Evolutionary conservation across 1,284 basidiomycete species (phyloP).

Genomic region (Leccinum ponderosum): DNA sequence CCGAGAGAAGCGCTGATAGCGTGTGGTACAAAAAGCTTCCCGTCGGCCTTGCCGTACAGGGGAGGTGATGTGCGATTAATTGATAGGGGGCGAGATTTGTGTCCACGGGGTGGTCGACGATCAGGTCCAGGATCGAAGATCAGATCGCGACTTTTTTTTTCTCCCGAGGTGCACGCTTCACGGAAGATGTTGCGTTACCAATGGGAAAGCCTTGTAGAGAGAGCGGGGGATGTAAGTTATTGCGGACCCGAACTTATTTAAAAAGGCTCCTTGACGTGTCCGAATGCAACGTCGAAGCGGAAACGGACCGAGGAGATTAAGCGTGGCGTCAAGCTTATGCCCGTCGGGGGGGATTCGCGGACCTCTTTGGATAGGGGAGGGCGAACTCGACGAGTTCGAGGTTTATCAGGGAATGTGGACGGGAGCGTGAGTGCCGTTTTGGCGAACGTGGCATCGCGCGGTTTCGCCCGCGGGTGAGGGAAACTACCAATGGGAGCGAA

Average conservation of each 20-base stretch:
- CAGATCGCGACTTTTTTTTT: constrained; percentile 17
- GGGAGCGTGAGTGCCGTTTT: neutral
- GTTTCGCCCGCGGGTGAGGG: neutral
- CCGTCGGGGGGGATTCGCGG: neutral
- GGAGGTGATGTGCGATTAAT: constrained; percentile 11
- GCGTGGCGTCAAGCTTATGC: neutral
- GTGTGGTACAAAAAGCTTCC: neutral
- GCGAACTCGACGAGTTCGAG: neutral
- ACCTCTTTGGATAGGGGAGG: neutral
- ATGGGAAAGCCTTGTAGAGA: constrained; percentile 7
- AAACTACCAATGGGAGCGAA: neutral
- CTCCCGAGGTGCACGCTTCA: constrained; percentile 25
- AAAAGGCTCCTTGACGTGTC: constrained; percentile 20
- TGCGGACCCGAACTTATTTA: constrained; percentile 5
- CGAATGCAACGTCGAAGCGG: neutral
- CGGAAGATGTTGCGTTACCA: constrained; percentile 18
- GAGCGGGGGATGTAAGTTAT: neutral
- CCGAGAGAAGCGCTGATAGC: constrained; percentile 9
- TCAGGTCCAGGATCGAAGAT: constrained; percentile 35
- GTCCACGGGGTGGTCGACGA: constrained; percentile 18
- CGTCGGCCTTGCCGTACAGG: constrained; percentile 17
- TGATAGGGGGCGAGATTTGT: constrained; percentile 24
- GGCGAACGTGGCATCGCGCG: neutral
- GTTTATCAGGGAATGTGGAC: neutral
- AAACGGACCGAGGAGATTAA: constrained; percentile 12